Conservation (phyloP, 2,329 filamentous ascomycete species). For the Ophiostoma ulmi region DNA sequence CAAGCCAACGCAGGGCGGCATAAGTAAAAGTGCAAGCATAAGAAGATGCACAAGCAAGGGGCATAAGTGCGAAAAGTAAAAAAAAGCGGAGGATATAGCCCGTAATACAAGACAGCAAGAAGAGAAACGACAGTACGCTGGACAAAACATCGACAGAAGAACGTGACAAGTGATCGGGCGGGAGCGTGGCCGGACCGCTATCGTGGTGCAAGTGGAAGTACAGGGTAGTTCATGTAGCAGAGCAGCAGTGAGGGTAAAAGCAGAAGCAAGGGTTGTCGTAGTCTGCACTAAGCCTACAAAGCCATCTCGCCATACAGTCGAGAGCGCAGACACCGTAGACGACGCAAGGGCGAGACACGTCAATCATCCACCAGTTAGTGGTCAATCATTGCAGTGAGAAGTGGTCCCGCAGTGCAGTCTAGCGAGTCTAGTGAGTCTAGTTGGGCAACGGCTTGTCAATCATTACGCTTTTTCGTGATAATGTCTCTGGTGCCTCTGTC, state of each 20-base stretch:
- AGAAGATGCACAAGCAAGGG: neutral
- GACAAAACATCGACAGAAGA: neutral
- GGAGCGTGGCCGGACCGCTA: constrained; percentile 2
- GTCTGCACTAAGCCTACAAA: neutral
- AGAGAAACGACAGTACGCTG: neutral
- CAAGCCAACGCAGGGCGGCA: neutral
- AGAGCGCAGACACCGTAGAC: neutral
- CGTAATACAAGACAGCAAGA: neutral
- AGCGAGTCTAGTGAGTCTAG: neutral
- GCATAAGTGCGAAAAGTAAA: neutral
- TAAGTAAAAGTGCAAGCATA: neutral
- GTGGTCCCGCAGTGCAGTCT: neutral
- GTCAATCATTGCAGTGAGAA: neutral
- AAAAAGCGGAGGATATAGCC: neutral
- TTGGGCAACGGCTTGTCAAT: neutral
- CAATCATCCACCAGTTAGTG: neutral
- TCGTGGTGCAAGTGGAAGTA: constrained; percentile 1
- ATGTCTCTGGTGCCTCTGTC: neutral
- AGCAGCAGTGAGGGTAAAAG: neutral
- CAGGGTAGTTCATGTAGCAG: neutral
- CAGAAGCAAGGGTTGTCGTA: neutral
- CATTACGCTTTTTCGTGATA: neutral
- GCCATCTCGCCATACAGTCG: neutral
- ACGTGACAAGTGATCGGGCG: constrained; percentile 9
- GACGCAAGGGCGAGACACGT: constrained; percentile 4